Base-by-base conservation (phyloP, 371 early-diverging fungal genomes). In the Mucor piriformis region DNA sequence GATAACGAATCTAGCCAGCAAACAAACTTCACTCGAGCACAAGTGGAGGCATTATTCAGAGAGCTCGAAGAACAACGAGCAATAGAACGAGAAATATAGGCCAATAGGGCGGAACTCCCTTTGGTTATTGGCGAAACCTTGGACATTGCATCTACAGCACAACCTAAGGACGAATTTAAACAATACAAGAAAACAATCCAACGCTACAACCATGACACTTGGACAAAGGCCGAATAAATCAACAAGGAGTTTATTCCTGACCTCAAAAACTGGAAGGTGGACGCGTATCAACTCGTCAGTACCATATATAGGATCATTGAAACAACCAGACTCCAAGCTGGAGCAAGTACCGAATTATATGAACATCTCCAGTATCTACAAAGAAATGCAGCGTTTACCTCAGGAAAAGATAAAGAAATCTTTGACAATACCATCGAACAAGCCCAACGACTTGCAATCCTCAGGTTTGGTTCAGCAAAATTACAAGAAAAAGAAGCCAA, bases 191-290 rank as follows among this genome's bases (percentile, higher is more conserved):
- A 18, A 43, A 8, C 46, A 6, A 20, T 54, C 16, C 34, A 16
- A 4, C 20, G 20, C 37, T 53, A 52, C 21, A 40, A 12, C 15
- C 13, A 47, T 27, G 40, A 54, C 6, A 12, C 35, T 1, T 61
- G 50, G 50, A 50, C 50, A 3, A 43, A 15, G 2, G 15, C 55
- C n/a, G 53, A 57, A 57, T 23, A 12, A 34, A 44, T 44, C 38
- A 62, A 56, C 29, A 56, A 51, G 25, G 35, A 55, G 15, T 32
- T 62, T 23, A 44, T 38, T 7, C 27, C 34, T 29, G 56, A 56
- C 3, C 35, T 56, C 38, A 55, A 37, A 27, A 42, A 51, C 2
- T 21, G 20, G 24, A 50, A 54, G 23, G 32, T 35, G 0, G 62
- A 55, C 12, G 34, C 57, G 16, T 16, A 10, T 6, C 44, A 56